A percentile compares a stretch with the other conserved stretches of the same genome.
phyloP scores from a whole-genome alignment of 768 basidiomycete species.

The Suillus subaureus region DNA sequence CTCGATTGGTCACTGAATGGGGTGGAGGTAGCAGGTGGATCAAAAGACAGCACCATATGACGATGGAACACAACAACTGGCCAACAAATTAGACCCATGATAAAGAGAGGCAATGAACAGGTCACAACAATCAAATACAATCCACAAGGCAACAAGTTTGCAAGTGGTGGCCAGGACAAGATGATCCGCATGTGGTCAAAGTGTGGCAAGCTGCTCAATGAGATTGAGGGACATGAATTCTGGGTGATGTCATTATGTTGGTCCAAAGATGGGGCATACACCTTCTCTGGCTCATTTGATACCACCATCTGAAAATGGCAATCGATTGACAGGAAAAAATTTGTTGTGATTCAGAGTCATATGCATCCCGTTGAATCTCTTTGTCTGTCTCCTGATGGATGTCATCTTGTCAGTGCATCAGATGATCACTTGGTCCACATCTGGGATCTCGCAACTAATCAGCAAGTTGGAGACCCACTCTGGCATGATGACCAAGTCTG shows the following conservation, averaged over 20 bases:
- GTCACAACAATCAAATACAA: not conserved
- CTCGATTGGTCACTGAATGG: conserved; percentile 19
- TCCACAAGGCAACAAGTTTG: not conserved
- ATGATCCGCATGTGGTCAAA: not conserved
- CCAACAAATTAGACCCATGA: not conserved
- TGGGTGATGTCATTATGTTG: not conserved
- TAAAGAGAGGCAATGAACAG: not conserved
- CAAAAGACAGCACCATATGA: conserved; percentile 11
- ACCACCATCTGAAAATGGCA: not conserved
- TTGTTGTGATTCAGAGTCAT: not conserved
- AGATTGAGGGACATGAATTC: not conserved
- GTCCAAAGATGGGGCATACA: conserved; percentile 1
- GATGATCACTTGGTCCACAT: not conserved
- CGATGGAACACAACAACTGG: conserved; percentile 16
- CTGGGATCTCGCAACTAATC: conserved; percentile 2
- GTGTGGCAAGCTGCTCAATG: not conserved
- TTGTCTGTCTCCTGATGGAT: not conserved
- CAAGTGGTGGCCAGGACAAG: not conserved
- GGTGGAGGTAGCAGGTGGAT: conserved; percentile 12
- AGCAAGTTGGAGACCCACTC: conserved; percentile 34
- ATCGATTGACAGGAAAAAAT: not conserved
- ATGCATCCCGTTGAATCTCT: not conserved
- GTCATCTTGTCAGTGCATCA: not conserved
- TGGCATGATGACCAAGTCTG: conserved; percentile 85
- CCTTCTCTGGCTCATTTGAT: not conserved